Conservation (phyloP, 2,329 filamentous ascomycete genomes). For the Epichloe gansuensis region DNA sequence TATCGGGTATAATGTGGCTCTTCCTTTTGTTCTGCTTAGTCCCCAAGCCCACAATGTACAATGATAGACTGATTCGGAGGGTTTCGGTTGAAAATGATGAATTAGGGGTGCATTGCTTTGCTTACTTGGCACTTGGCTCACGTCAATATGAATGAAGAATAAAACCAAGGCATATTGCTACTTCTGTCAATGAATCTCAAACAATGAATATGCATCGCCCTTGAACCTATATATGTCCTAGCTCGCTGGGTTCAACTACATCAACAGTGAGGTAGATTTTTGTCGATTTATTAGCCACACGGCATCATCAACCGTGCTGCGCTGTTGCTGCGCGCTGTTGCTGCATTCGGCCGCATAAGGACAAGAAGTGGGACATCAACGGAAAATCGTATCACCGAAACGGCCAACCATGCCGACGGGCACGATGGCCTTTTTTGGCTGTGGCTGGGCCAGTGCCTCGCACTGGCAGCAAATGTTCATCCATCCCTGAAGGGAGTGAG, state of each 20-base stretch:
- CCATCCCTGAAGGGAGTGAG: constrained; percentile 6
- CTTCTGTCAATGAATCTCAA: too few species aligned
- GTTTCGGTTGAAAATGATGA: background rate
- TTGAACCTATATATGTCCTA: too few species aligned
- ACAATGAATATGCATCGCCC: too few species aligned
- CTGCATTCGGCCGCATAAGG: background rate
- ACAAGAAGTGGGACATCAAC: background rate
- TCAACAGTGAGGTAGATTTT: too few species aligned
- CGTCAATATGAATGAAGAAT: background rate
- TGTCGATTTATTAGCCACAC: too few species aligned
- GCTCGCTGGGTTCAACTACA: too few species aligned
- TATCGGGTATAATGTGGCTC: background rate
- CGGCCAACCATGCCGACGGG: background rate
- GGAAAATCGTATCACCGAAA: constrained; percentile 1
- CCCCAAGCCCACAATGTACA: background rate
- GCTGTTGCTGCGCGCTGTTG: too few species aligned
- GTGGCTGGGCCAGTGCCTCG: background rate
- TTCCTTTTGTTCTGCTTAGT: background rate
- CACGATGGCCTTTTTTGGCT: background rate
- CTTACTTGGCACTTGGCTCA: background rate
- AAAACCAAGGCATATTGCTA: too few species aligned
- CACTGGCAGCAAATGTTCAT: constrained; percentile 2
- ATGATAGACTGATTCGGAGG: background rate
- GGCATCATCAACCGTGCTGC: background rate
- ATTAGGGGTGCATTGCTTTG: background rate